phyloP scores from a whole-genome alignment of 179 eudicot genomes.

The Camellia oleifera region DNA sequence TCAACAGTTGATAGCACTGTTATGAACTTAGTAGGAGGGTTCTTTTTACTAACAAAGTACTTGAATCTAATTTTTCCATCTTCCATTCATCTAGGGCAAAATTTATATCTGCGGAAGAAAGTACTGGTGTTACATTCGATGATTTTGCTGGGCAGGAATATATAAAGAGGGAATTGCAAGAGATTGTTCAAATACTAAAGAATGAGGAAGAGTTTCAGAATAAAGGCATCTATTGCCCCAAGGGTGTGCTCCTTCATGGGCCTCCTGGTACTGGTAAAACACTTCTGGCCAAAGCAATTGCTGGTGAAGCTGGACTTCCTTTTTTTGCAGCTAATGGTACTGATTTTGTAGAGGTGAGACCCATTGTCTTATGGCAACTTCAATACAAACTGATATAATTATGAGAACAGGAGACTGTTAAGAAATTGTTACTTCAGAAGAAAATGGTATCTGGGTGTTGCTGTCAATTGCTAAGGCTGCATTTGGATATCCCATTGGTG shows the following conservation, averaged over 20 bases:
- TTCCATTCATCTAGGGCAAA: slow-evolving; percentile 47
- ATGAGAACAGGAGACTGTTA: background rate
- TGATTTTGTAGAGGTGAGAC: slow-evolving; percentile 88
- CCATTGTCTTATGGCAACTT: background rate
- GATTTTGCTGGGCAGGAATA: slow-evolving; percentile 98
- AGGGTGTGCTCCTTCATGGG: slow-evolving; percentile 91
- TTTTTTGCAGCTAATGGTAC: slow-evolving; percentile 93
- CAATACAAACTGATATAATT: background rate
- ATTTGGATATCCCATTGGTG: background rate
- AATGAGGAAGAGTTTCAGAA: slow-evolving; percentile 80
- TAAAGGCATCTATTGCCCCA: slow-evolving; percentile 92
- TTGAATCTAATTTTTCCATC: slow-evolving; percentile 7
- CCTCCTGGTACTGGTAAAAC: slow-evolving; percentile 99
- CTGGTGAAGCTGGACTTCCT: slow-evolving; percentile 97
- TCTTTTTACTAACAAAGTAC: background rate
- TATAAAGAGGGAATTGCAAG: slow-evolving; percentile 85
- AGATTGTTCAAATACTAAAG: slow-evolving; percentile 75
- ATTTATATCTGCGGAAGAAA: slow-evolving; percentile 93
- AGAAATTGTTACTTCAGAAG: background rate
- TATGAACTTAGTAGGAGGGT: background rate
- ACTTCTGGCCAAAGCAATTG: slow-evolving; percentile 88
- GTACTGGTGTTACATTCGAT: slow-evolving; percentile 88
- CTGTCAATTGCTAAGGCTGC: background rate
- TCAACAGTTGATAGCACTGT: too few relatives aligned
- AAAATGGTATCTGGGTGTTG: background rate